A percentile compares a stretch with the other conserved stretches of the same genome.
These are phyloP conservation scores for Echinochloa phyllopogon DNA, from an alignment of 176 grass and related monocot genomes.

Conservation along the genomic window DNA sequence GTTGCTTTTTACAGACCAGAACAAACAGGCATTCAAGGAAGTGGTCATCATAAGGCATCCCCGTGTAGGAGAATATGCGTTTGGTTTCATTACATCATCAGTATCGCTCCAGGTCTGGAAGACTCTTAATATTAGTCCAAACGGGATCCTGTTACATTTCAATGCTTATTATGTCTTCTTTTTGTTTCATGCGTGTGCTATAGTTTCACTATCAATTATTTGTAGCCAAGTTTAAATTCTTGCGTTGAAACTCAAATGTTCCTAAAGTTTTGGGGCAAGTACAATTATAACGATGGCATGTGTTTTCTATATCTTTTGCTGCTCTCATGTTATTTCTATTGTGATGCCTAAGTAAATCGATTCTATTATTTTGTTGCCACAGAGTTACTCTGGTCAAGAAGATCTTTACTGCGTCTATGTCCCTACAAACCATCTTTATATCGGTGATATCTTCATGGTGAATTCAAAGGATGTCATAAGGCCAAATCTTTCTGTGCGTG, in stretches of 20 bases:
- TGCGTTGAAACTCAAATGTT: neutral
- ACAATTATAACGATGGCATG: neutral
- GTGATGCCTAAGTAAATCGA: neutral
- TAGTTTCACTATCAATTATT: conserved; percentile 12
- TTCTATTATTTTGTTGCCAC: conserved; percentile 28
- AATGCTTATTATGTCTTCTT: neutral
- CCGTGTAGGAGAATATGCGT: conserved; percentile 93
- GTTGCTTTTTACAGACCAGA: conserved; percentile 72
- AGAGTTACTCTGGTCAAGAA: conserved; percentile 95
- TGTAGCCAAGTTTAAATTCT: neutral
- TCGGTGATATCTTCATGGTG: conserved; percentile 96
- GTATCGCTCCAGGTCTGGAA: conserved; percentile 80
- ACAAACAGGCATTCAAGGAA: conserved; percentile 99
- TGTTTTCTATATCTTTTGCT: neutral
- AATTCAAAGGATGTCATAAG: conserved; percentile 94
- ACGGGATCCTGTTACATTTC: neutral
- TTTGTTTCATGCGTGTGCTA: neutral
- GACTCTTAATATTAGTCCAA: neutral
- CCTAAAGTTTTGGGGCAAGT: neutral
- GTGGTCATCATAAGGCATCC: conserved; percentile 97
- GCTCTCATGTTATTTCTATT: conserved; percentile 1
- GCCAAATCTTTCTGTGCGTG: conserved; percentile 92
- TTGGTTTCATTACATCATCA: conserved; percentile 97
- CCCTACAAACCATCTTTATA: conserved; percentile 96
- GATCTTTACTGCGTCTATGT: conserved; percentile 96